These are phyloP conservation scores for Carex arenaria DNA, from an alignment of 202 grass and related monocot genomes.

Conservation along the genomic window DNA sequence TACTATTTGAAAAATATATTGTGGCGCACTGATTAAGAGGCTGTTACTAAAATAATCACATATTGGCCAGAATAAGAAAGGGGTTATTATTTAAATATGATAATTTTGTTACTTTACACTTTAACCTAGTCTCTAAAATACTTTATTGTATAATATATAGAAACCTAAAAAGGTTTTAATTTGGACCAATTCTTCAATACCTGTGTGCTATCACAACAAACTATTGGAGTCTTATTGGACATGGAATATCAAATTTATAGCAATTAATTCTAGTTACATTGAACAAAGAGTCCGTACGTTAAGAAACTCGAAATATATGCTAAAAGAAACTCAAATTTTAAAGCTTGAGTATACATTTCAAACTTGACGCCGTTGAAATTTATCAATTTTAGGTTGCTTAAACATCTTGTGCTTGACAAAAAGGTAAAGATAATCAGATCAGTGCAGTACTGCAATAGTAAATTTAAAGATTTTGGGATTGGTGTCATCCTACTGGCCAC, in stretches of 20 bases:
- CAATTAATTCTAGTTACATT: slow-evolving; percentile 8
- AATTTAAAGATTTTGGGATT: neutral
- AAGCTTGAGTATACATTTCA: neutral
- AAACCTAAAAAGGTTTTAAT: neutral
- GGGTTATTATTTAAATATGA: neutral
- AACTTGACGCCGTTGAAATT: neutral
- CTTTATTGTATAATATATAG: neutral
- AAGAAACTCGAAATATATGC: neutral
- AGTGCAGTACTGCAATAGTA: no score
- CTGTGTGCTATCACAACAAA: neutral
- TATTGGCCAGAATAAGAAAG: neutral
- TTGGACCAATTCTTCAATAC: neutral
- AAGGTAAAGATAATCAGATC: no score
- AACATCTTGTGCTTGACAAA: neutral
- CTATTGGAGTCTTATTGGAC: neutral
- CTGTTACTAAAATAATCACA: neutral
- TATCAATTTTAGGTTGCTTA: neutral
- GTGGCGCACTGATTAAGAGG: neutral
- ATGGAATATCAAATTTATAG: neutral
- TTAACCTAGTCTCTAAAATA: neutral
- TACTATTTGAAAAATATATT: neutral
- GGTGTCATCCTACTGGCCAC: neutral
- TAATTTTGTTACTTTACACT: neutral
- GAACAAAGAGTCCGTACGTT: neutral
- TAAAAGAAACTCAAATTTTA: neutral